Evolutionary conservation across 441 rosid species (phyloP).

Genomic region (Geranium incanum): DNA sequence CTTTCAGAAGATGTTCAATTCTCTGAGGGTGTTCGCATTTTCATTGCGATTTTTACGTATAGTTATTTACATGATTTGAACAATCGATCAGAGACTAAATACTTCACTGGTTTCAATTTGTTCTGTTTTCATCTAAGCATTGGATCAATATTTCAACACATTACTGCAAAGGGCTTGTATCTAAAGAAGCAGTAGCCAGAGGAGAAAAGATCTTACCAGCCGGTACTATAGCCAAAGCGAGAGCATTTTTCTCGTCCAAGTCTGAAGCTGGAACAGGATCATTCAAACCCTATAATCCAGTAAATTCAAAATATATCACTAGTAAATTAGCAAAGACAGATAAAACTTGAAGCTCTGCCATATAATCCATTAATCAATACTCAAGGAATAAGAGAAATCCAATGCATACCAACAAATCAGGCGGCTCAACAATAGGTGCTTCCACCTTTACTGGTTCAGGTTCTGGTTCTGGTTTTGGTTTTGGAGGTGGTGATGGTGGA

Average conservation of each 20-base stretch:
- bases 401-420: conserved; percentile 66
- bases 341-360: background rate
- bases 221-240: conserved; percentile 89
- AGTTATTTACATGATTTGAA: background rate
- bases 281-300: conserved; percentile 46
- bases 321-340: background rate
- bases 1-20: background rate
- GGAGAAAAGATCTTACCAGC: conserved; percentile 36
- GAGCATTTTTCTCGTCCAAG: conserved; percentile 71
- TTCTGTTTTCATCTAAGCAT: background rate
- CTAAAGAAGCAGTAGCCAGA: background rate
- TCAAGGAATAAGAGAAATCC: background rate
- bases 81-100: background rate
- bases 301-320: conserved; percentile 2
- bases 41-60: background rate
- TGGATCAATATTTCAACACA: background rate
- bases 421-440: conserved; percentile 53
- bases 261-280: conserved; percentile 66
- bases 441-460: conserved; percentile 66
- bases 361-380: background rate
- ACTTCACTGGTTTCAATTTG: background rate
- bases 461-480: conserved; percentile 25
- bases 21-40: background rate
- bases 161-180: background rate
- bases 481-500: conserved; percentile 33